phyloP scores from a whole-genome alignment of 805 yeast genomes.

The Nadsonia fulvescens region DNA sequence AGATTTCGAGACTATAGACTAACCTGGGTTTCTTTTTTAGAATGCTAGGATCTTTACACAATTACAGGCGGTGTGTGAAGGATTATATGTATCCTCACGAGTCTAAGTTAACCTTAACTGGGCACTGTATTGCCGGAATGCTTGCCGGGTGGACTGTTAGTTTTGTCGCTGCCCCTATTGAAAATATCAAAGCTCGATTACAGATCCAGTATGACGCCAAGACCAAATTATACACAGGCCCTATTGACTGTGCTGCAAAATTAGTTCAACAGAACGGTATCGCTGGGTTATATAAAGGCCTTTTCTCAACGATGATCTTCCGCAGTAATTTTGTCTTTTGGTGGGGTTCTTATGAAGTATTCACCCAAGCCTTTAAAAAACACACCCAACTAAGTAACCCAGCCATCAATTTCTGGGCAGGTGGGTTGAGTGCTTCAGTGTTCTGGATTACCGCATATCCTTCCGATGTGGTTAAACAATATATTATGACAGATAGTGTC shows the following conservation, averaged over 20 bases:
- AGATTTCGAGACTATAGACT: neutral
- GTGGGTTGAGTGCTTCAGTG: constrained; percentile 63
- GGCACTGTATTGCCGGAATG: constrained; percentile 63
- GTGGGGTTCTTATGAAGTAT: constrained; percentile 86
- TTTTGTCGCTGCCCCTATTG: constrained; percentile 91
- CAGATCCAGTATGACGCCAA: constrained; percentile 80
- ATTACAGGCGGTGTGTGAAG: constrained; percentile 51
- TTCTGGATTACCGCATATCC: constrained; percentile 88
- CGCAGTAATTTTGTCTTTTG: constrained; percentile 74
- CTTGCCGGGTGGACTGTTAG: constrained; percentile 78
- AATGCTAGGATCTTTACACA: constrained; percentile 72
- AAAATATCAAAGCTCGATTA: constrained; percentile 70
- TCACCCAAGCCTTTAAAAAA: constrained; percentile 48
- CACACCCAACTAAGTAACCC: constrained; percentile 51
- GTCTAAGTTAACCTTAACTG: constrained; percentile 48
- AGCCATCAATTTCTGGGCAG: constrained; percentile 76
- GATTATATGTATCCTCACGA: constrained; percentile 43
- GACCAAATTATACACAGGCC: constrained; percentile 52
- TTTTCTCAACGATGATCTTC: constrained; percentile 73
- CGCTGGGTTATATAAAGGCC: constrained; percentile 57
- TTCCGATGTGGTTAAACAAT: constrained; percentile 74
- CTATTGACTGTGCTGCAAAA: constrained; percentile 43
- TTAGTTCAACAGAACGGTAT: constrained; percentile 36
- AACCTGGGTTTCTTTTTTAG: too few species aligned
- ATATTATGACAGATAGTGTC: constrained; percentile 64